Percentiles rank a stretch among this genome's conserved stretches.
phyloP scores from a whole-genome alignment of 2,329 filamentous ascomycete species.

The Fusarium odoratissimum region DNA sequence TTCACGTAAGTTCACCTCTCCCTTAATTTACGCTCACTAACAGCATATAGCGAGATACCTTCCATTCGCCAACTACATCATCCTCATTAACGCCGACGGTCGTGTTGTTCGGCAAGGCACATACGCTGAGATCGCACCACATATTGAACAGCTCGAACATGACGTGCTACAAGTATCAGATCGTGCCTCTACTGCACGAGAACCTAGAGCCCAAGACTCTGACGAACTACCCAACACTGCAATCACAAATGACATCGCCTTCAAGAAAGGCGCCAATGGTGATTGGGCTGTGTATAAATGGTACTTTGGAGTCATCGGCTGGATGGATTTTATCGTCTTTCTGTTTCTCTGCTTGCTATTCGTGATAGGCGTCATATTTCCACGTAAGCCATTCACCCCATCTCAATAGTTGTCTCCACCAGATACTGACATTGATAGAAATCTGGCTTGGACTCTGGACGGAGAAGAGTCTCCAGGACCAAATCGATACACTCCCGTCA shows the following conservation, averaged over 20 bases:
- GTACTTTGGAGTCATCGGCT: not conserved
- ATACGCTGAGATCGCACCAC: not conserved
- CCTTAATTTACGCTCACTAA: not conserved
- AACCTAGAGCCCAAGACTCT: not conserved
- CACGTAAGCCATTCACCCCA: not conserved
- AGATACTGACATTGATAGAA: not conserved
- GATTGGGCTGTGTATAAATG: not conserved
- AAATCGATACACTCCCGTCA: fast-evolving
- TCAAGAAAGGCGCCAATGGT: not conserved
- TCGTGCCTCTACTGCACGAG: not conserved
- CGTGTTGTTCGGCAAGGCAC: not conserved
- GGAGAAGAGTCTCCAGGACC: not conserved
- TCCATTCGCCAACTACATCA: not conserved
- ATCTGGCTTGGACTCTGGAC: not conserved
- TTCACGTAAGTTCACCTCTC: not conserved
- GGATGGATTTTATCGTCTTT: not conserved
- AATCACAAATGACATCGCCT: not conserved
- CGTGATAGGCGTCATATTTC: not conserved
- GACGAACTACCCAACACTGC: not conserved
- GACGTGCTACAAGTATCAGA: not conserved
- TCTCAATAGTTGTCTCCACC: fast-evolving
- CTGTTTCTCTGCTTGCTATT: not conserved
- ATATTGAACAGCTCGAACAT: not conserved
- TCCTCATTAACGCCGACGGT: not conserved
- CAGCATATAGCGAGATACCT: not conserved